Evolutionary conservation across 192 early-diverging fungal species (phyloP).

Genomic region (Umbelopsis sp.): DNA sequence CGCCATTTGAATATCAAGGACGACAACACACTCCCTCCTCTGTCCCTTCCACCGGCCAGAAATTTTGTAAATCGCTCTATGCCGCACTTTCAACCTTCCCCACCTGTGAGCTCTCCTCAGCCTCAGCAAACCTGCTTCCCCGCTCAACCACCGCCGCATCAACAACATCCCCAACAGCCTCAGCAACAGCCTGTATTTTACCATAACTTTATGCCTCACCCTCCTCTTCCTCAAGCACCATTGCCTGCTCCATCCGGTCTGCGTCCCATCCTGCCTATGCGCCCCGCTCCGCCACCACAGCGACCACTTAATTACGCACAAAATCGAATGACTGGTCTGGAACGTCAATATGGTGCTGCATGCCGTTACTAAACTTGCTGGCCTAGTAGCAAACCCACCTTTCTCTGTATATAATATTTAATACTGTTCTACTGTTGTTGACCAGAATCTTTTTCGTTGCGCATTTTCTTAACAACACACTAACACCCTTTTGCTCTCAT

Average conservation of each 20-base stretch:
- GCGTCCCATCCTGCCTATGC: conserved; percentile 22
- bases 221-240: neutral
- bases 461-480: neutral
- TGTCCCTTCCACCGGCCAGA: conserved; percentile 7
- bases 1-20: neutral
- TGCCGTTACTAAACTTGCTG: conserved; percentile 25
- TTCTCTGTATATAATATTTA: neutral
- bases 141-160: neutral
- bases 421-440: neutral
- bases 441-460: neutral
- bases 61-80: conserved; percentile 2
- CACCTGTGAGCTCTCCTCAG: neutral
- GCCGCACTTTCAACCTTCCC: neutral
- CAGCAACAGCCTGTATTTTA: conserved; percentile 18
- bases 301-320: conserved; percentile 15
- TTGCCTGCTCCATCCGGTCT: neutral
- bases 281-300: neutral
- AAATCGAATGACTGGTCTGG: conserved; percentile 29
- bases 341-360: conserved; percentile 27
- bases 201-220: conserved; percentile 2
- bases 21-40: neutral
- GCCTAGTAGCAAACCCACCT: neutral
- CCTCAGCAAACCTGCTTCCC: neutral
- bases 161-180: neutral
- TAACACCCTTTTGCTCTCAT: neutral